Conservation (phyloP, 345 rosid species). For the Brassica incana region DNA sequence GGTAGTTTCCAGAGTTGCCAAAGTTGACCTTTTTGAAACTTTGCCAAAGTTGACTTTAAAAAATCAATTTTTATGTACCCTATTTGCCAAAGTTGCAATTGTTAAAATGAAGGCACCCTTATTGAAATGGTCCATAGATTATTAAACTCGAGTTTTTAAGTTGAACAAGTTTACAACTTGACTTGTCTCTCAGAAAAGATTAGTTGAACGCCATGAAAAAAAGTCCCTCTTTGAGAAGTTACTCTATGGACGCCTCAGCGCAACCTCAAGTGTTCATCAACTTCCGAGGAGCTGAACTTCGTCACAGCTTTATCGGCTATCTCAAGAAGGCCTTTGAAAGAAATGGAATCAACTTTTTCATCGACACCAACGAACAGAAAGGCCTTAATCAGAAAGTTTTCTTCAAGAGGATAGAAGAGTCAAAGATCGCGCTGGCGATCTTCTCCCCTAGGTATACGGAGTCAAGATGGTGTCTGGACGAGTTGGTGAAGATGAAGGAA, state of each 20-base stretch:
- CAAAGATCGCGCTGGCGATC: conserved; percentile 6
- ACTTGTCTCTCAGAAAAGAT: not conserved
- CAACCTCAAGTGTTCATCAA: conserved; percentile 13
- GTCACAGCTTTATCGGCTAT: not conserved
- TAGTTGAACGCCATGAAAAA: not conserved
- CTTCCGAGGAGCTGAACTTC: conserved; percentile 4
- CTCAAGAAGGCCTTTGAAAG: not conserved
- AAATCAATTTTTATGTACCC: not conserved
- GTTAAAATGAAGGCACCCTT: not conserved
- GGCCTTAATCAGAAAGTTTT: not conserved
- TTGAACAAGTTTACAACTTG: not conserved
- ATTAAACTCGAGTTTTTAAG: not conserved
- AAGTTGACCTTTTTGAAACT: too few species aligned
- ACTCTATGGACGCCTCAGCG: not conserved
- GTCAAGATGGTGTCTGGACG: conserved; percentile 4
- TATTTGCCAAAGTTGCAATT: not conserved
- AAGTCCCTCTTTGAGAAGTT: not conserved
- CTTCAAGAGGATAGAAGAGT: conserved; percentile 1
- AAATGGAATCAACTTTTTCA: not conserved
- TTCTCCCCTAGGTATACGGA: not conserved
- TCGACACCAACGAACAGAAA: not conserved
- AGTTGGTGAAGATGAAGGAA: conserved; percentile 4
- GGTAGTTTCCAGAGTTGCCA: too few species aligned
- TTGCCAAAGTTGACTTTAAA: too few species aligned
- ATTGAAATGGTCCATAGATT: not conserved